A percentile compares a stretch with the other conserved stretches of the same genome.
Evolutionary conservation across 768 basidiomycete genomes (phyloP).

Genomic region (Suillus lakei): DNA sequence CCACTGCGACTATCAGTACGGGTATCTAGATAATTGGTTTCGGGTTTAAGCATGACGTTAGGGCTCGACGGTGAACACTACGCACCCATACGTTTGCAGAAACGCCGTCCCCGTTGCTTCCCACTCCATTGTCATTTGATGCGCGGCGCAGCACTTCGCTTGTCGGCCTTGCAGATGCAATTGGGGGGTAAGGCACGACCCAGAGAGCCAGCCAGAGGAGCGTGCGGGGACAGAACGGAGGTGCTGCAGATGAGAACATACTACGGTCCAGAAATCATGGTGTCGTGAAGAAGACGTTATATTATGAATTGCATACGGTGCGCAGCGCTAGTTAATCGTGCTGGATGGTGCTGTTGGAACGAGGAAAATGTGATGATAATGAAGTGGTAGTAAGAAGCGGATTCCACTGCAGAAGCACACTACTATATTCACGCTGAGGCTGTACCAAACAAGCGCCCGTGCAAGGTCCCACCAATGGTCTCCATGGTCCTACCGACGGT

Average conservation of each 20-base stretch:
- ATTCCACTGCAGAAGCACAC: neutral
- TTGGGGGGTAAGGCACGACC: neutral
- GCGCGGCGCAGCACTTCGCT: neutral
- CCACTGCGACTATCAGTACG: conserved; percentile 27
- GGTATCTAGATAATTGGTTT: conserved; percentile 23
- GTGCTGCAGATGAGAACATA: neutral
- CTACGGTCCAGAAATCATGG: neutral
- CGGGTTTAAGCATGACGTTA: neutral
- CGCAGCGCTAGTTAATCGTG: neutral
- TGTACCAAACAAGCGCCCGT: neutral
- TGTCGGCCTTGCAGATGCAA: conserved; percentile 13
- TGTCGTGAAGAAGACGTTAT: conserved; percentile 12
- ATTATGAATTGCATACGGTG: conserved; percentile 5
- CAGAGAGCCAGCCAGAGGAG: conserved; percentile 3
- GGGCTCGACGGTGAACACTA: conserved; percentile 2
- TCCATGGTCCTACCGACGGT: neutral
- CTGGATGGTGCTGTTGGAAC: neutral
- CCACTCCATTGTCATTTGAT: neutral
- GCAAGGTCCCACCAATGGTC: neutral
- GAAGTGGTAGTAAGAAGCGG: neutral
- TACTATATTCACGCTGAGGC: neutral
- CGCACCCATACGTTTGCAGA: conserved; percentile 32
- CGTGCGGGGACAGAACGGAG: neutral
- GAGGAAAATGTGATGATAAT: neutral
- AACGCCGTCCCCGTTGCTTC: neutral